Conservation (phyloP, 371 early-diverging fungal genomes). For the Lichtheimia ornata region DNA sequence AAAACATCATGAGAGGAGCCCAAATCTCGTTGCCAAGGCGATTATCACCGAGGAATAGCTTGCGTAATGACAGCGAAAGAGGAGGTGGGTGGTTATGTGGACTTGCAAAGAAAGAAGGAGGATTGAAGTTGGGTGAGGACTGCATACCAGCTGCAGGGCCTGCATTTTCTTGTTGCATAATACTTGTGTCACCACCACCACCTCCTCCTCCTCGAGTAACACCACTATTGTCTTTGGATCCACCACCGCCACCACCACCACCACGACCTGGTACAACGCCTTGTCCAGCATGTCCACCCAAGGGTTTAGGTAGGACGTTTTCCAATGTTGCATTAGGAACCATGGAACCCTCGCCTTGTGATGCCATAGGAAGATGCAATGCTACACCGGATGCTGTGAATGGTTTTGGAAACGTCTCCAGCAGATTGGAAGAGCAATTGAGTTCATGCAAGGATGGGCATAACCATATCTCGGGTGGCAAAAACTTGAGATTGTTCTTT, state of each 20-base stretch:
- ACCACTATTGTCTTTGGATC: not conserved
- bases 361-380: conserved; percentile 25
- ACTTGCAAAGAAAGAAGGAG: conserved; percentile 53
- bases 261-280: conserved; percentile 19
- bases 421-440: conserved; percentile 70
- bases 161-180: not conserved
- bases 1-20: conserved; percentile 69
- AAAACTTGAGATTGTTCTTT: conserved; percentile 65
- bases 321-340: conserved; percentile 16
- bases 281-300: conserved; percentile 34
- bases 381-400: conserved; percentile 32
- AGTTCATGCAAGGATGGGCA: conserved; percentile 68
- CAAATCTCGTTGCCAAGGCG: conserved; percentile 79
- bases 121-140: conserved; percentile 50
- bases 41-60: conserved; percentile 81
- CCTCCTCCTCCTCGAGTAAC: not conserved
- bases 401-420: conserved; percentile 47
- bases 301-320: conserved; percentile 15
- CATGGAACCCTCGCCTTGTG: conserved; percentile 26
- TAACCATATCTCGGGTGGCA: conserved; percentile 87
- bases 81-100: conserved; percentile 66
- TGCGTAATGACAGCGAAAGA: conserved; percentile 59
- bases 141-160: conserved; percentile 8
- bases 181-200: not conserved
- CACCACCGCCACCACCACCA: not conserved